Evolutionary conservation across 495 filamentous ascomycete species (phyloP), one percentile per base, ranked within the genome.

Genomic region (Trichoderma reesei): DNA sequence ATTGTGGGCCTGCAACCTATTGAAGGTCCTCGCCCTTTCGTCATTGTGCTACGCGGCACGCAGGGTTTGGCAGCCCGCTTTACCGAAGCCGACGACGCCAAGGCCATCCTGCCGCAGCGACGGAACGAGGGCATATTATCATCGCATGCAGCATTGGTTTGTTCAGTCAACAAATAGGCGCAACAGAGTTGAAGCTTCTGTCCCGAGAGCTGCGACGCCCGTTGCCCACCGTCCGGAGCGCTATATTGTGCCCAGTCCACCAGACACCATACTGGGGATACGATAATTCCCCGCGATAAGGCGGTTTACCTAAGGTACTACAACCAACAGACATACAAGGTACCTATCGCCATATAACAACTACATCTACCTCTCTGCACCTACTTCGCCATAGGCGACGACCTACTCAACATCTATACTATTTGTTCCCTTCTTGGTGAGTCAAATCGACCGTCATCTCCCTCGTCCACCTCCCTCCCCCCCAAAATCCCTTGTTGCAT

Each of bases 31-130:
- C 44, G n/a, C 44, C 51, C 51, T 56, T 31, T 56, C 51, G 51
- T 56, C 51, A 56, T 56, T 56, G 51, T 56, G 51, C 51, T 11
- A 56, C 51, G 51, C 51, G 51, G 51, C 51, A 31, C 51, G 51
- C 51, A 56, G 51, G 51, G 51, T 56, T 56, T 56, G 13, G 51
- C 51, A 56, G 51, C 51, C 51, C 20, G 51, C 51, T n/a, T 34
- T 33, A 34, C 51, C 51, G 16, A 34, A 56, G 20, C 51, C 11
- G 51, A 56, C 51, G 10, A 5, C 8, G 20, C 13, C 51, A 13
- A 56, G 18, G 31, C 51, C 51, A 56, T 56, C 51, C 51, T 56
- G 34, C 51, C 51, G 31, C 26, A 4, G 51, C 51, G 18, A 56
- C 51, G 51, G 51, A 34, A 56, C 51, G 11, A 33, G 34, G 20